Evolutionary conservation across 768 basidiomycete genomes (phyloP).

Genomic region (Suillus decipiens): DNA sequence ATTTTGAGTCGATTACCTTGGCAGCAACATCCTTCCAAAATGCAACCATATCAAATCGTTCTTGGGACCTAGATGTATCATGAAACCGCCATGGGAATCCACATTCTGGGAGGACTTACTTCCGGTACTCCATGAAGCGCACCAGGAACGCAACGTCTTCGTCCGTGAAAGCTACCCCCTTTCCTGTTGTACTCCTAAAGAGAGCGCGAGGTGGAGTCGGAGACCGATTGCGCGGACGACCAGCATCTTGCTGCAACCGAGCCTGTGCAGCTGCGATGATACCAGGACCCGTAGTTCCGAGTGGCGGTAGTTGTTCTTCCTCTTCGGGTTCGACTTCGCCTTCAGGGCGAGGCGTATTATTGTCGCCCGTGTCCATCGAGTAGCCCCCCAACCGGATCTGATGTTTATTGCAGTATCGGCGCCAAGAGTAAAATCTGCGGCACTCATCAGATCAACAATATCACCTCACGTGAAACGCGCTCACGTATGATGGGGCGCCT

Average conservation of each 20-base stretch:
- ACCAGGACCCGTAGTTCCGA: slow-evolving; percentile 41
- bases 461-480: slow-evolving; percentile 17
- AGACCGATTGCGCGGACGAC: slow-evolving; percentile 57
- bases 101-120: slow-evolving; percentile 42
- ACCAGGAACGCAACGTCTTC: slow-evolving; percentile 80
- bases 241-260: slow-evolving; percentile 39
- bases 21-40: slow-evolving; percentile 79
- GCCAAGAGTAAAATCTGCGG: slow-evolving; percentile 84
- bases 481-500: slow-evolving; percentile 91
- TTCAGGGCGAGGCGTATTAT: slow-evolving; percentile 44
- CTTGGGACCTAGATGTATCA: slow-evolving; percentile 47
- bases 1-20: slow-evolving; percentile 44
- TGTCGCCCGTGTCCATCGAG: slow-evolving; percentile 66
- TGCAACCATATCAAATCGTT: slow-evolving; percentile 69
- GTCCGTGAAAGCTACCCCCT: slow-evolving; percentile 86
- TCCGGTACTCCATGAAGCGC: slow-evolving; percentile 75
- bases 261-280: slow-evolving; percentile 47
- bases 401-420: slow-evolving; percentile 90
- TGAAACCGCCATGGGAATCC: neutral
- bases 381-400: slow-evolving; percentile 89
- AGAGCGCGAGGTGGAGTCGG: slow-evolving; percentile 81
- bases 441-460: neutral
- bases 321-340: slow-evolving; percentile 45
- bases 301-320: slow-evolving; percentile 39
- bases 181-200: slow-evolving; percentile 84